These are phyloP conservation scores for Stentor coeruleus DNA, from an alignment of 73 alveolate genomes.

Conservation along the genomic window DNA sequence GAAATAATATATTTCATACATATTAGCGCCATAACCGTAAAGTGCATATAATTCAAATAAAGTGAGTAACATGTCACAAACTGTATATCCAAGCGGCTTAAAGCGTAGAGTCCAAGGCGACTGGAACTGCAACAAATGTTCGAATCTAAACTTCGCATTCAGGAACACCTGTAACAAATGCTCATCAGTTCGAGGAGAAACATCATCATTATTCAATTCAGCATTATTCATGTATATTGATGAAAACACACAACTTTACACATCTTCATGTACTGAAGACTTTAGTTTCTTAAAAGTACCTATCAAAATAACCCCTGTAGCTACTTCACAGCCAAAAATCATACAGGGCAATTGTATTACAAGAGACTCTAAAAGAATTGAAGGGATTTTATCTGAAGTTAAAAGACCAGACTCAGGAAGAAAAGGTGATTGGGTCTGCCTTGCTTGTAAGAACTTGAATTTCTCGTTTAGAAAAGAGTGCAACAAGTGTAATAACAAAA, in stretches of 20 bases:
- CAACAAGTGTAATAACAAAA: background rate
- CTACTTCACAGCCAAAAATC: background rate
- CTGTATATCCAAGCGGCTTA: background rate
- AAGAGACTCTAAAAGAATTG: background rate
- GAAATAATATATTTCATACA: too few species aligned
- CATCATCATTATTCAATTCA: background rate
- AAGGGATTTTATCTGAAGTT: background rate
- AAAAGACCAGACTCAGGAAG: background rate
- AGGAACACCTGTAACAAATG: background rate
- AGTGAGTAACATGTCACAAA: background rate
- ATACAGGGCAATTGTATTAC: background rate
- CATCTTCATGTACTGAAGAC: background rate
- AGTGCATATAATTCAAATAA: too few species aligned
- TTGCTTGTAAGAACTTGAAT: background rate
- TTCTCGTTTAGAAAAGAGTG: conserved; percentile 2
- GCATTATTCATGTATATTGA: background rate
- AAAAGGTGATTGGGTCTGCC: conserved; percentile 24
- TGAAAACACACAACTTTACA: background rate
- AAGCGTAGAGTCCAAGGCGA: conserved; percentile 10
- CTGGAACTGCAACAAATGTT: conserved; percentile 24
- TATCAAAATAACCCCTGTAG: background rate
- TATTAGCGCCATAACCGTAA: too few species aligned
- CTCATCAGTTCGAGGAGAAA: too few species aligned
- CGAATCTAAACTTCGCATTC: conserved; percentile 19
- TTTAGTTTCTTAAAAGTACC: background rate